Evolutionary conservation across 2,329 filamentous ascomycete genomes (phyloP), one percentile per base, ranked within the genome.

Genomic region (Lanzia echinophila): DNA sequence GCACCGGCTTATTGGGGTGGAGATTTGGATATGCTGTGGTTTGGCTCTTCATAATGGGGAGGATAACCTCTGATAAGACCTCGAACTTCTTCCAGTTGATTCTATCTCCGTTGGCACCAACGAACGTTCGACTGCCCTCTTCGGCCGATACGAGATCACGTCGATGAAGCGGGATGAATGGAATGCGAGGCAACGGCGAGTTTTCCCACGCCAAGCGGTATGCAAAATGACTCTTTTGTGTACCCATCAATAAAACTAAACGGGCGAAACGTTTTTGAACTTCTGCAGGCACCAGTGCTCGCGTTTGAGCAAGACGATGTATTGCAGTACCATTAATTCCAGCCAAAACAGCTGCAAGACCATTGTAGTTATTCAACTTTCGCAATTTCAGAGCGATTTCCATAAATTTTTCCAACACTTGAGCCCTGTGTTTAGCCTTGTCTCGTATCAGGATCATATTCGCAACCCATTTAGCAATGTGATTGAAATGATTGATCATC

Each of bases 81-180:
- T 97, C 92, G 65, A 97, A 99, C 68, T 99, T 99, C 71, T 87
- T 90, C 94, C 94, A 99, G 68, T 97, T 97, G 68, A 99, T 88
- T 49, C 88, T 78, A 58, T 89, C 82, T 59, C 77, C 82, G 56
- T 82, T 78, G 2, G 81, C 77, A 7, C 87, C 89, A 1, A 97
- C 75, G 68, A 96, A 92, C 0, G 94, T 97, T 65, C 82, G 83
- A 70, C 94, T 96, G 33, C 92, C 94, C 70, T 96, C 88, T 66
- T 95, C 90, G 0, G 94, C 92, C 12, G 88, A 90, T 1, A 96
- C 90, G 22, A 99, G 77, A 71, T 99, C 94, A 59, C 91, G 82
- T 42, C 89, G 82, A 67, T 95, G 90, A 28, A 97, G 77, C 2
- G 94, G 92, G 48, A 97, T 84, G 68, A 95, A 97, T 0, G 94